A percentile compares a stretch with the other conserved stretches of the same genome.
Evolutionary conservation across 768 basidiomycete genomes (phyloP).

Genomic region (Mycena venus): DNA sequence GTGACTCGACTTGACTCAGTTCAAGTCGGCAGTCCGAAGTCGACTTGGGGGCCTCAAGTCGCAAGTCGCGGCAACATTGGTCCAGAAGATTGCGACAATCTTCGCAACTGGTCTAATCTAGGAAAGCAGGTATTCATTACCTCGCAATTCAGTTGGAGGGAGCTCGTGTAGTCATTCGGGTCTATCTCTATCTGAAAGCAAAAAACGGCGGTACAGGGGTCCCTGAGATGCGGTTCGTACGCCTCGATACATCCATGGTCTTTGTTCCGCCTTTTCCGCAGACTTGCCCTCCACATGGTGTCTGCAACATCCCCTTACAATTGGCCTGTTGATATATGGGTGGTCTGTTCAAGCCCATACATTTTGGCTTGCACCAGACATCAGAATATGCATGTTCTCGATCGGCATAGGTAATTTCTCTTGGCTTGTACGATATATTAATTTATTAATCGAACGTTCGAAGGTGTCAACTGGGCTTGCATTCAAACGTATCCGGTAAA

Average conservation of each 20-base stretch:
- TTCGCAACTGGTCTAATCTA: no score
- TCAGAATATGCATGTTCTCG: constrained; percentile 62
- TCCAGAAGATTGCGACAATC: no score
- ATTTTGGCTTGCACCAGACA: constrained; percentile 68
- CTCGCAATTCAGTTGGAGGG: constrained; percentile 59
- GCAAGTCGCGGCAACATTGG: no score
- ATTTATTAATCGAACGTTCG: constrained; percentile 47
- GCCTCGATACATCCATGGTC: not conserved
- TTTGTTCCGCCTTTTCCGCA: constrained; percentile 36
- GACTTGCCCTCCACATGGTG: no score
- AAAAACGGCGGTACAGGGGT: constrained; percentile 65
- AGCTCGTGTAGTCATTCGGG: constrained; percentile 59
- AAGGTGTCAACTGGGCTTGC: constrained; percentile 55
- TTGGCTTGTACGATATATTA: constrained; percentile 51
- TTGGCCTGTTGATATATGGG: no score
- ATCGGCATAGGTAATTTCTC: constrained; percentile 64
- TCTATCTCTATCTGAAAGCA: constrained; percentile 60
- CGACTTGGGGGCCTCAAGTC: no score
- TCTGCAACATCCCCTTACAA: no score
- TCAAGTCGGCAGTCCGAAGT: no score
- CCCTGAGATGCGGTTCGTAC: constrained; percentile 63
- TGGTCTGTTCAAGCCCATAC: constrained; percentile 58
- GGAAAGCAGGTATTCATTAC: no score
- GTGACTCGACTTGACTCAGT: no score
- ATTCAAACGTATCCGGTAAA: constrained; percentile 72